Evolutionary conservation across 495 filamentous ascomycete species (phyloP).

Genomic region (Tuber indicum): DNA sequence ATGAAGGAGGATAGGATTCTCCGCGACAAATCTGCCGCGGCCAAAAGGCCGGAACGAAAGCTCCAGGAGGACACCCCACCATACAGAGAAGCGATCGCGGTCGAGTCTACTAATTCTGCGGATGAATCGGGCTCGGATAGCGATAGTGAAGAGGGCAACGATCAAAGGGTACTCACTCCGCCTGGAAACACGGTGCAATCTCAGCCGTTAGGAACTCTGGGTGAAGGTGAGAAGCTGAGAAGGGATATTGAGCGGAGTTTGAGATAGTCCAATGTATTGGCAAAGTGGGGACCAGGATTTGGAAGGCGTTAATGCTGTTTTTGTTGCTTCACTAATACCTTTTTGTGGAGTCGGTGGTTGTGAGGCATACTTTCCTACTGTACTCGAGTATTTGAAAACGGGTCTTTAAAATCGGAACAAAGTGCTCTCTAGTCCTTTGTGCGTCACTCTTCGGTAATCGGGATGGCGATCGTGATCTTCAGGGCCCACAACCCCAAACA

Average conservation of each 20-base stretch:
- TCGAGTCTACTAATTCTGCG: neutral
- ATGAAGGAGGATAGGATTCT: neutral
- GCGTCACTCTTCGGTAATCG: neutral
- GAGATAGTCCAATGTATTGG: conserved; percentile 3
- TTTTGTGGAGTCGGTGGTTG: neutral
- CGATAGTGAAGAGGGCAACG: neutral
- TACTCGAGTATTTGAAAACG: neutral
- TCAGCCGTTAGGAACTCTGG: neutral
- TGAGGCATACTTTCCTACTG: neutral
- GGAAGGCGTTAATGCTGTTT: conserved; percentile 6
- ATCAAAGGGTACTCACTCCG: neutral
- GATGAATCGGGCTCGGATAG: neutral
- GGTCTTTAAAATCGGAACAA: neutral
- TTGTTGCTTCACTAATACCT: conserved; percentile 5
- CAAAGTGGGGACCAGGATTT: neutral
- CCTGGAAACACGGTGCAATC: neutral
- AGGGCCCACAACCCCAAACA: neutral
- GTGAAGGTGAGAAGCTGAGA: conserved; percentile 27
- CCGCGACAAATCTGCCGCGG: neutral
- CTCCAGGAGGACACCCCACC: neutral
- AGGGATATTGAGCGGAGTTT: conserved; percentile 34
- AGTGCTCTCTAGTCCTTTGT: neutral
- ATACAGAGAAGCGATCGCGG: neutral
- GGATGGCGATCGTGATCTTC: neutral
- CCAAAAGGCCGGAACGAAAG: neutral